Base-by-base conservation (phyloP, 2,329 filamentous ascomycete genomes). In the Thelonectria discophora region DNA sequence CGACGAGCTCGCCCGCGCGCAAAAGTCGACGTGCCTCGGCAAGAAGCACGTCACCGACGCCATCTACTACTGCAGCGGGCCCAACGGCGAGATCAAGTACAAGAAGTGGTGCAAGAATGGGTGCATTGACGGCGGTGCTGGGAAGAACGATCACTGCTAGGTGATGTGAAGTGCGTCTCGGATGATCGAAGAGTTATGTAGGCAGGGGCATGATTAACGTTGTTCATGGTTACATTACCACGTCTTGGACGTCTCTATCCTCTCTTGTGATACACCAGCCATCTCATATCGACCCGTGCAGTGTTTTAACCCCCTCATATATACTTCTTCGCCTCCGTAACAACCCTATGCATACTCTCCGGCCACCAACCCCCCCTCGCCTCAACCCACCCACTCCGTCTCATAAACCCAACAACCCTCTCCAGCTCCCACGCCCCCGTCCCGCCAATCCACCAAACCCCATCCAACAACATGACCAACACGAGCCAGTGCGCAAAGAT, bases 401-500 rank as follows among this genome's bases (percentile, higher is more conserved):
- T 51, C 57, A 72, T 58, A 7, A 65, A 60, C 12, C 58, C 62
- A 0, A 76, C 63, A 0, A 76, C 60, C 21, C 73, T 60, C 0
- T 65, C 62, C 27, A 79, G 56, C 60, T 79, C 77, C 73, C 74
- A 79, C 4, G 60, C 60, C 0, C 77, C 77, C 3, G 76, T 74
- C 0, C 69, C 72, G 0, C 76, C 75, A 43, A 79, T 77, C 77
- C 77, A 79, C 77, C 77, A 79, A 1, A 79, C 76, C 0, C 74
- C 73, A 54, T 79, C 77, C 3, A 79, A 48, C n/a, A 78, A 18
- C 62, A 77, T 69, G 0, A 78, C 69, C 2, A 79, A 50, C 5
- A 78, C 76, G 5, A 79, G 72, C 77, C 77, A 79, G 43, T 79
- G 77, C 0, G 76, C 70, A 52, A 78, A 77, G 1, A 79, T 77